phyloP scores from a whole-genome alignment of 179 eudicot genomes.

The Pouteria campechiana region DNA sequence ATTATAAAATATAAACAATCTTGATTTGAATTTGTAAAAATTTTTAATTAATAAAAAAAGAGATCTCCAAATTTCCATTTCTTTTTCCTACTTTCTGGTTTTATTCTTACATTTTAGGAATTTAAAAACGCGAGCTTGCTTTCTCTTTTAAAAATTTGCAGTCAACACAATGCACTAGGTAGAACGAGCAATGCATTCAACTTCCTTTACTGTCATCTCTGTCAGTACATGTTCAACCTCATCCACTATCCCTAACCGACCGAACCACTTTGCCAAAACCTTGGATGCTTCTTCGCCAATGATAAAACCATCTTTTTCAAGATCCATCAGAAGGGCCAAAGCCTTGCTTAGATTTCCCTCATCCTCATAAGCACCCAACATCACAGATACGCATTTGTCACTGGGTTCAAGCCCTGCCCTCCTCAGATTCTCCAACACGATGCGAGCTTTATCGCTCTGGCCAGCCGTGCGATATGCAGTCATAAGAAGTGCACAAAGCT shows the following conservation, averaged over 20 bases:
- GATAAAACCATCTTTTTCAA: slow-evolving; percentile 60
- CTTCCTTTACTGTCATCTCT: slow-evolving; percentile 37
- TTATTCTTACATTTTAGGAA: too few relatives aligned
- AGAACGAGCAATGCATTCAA: slow-evolving; percentile 1
- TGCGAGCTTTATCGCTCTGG: slow-evolving; percentile 38
- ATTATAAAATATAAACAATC: too few relatives aligned
- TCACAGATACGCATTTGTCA: slow-evolving; percentile 68
- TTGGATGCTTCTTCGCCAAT: slow-evolving; percentile 64
- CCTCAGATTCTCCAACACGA: slow-evolving; percentile 63
- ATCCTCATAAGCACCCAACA: slow-evolving; percentile 56
- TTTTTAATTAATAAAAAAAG: too few relatives aligned
- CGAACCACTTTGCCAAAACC: slow-evolving; percentile 59
- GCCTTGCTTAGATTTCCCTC: slow-evolving; percentile 57
- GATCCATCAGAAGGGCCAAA: slow-evolving; percentile 42
- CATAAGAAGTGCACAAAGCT: slow-evolving; percentile 64
- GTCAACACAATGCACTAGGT: too few relatives aligned
- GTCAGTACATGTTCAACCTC: slow-evolving; percentile 59
- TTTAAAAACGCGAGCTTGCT: too few relatives aligned
- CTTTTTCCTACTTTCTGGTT: too few relatives aligned
- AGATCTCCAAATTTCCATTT: too few relatives aligned
- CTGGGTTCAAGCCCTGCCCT: slow-evolving; percentile 59
- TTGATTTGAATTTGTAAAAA: too few relatives aligned
- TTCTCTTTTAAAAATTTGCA: too few relatives aligned
- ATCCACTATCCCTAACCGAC: slow-evolving; percentile 68
- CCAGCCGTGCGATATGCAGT: slow-evolving; percentile 61